Evolutionary conservation across 768 basidiomycete species (phyloP).

Genomic region (Mycena indigotica): DNA sequence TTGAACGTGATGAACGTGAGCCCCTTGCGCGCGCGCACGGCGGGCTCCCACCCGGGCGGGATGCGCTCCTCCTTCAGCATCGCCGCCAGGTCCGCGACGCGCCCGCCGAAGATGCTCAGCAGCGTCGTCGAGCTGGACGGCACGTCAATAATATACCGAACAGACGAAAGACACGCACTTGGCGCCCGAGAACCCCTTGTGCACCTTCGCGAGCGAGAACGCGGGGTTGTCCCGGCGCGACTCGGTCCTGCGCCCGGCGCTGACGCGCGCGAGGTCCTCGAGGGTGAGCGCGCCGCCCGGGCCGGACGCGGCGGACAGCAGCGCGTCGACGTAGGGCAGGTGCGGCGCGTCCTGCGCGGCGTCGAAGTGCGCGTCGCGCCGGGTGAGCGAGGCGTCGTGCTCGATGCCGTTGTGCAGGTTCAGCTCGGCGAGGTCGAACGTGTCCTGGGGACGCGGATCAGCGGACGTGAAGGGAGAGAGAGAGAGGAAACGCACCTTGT

Average conservation of each 20-base stretch:
- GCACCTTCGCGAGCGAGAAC: constrained; percentile 50
- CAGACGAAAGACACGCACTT: constrained; percentile 50
- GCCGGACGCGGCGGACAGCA: constrained; percentile 62
- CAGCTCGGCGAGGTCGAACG: constrained; percentile 66
- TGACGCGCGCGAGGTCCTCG: constrained; percentile 59
- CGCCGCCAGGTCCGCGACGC: constrained; percentile 52
- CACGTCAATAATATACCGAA: neutral
- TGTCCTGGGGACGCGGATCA: constrained; percentile 40
- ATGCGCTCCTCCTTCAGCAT: constrained; percentile 71
- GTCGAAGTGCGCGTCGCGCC: constrained; percentile 50
- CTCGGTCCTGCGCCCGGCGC: constrained; percentile 63
- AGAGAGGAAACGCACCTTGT: constrained; percentile 26
- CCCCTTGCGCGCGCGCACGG: constrained; percentile 54
- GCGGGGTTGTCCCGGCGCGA: constrained; percentile 54
- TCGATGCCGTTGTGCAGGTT: constrained; percentile 77
- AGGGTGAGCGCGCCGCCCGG: constrained; percentile 58
- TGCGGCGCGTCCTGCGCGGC: constrained; percentile 59
- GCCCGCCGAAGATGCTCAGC: constrained; percentile 67
- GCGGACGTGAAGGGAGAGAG: neutral
- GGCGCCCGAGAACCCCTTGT: constrained; percentile 65
- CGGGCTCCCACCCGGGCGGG: constrained; percentile 71
- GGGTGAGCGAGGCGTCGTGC: constrained; percentile 64
- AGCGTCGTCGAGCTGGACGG: constrained; percentile 59
- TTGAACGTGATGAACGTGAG: constrained; percentile 64
- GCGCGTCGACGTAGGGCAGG: constrained; percentile 51